A percentile compares a stretch with the other conserved stretches of the same genome.
Evolutionary conservation across 2,329 filamentous ascomycete species (phyloP).

Genomic region (Lojkania enalia): DNA sequence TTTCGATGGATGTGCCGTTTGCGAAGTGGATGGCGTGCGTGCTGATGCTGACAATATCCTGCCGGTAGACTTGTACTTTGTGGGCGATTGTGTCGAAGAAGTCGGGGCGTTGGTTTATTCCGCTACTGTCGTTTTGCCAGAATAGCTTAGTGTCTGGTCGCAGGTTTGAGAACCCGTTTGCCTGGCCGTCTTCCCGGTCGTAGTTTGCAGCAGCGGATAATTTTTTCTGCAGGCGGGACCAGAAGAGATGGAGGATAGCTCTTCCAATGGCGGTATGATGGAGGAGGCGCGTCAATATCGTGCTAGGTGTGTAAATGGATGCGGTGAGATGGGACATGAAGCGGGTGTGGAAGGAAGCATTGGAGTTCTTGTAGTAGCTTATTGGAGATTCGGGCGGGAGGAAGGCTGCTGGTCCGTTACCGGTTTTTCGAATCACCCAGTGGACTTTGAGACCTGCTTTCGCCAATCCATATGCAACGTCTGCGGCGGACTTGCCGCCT

Average conservation of each 20-base stretch:
- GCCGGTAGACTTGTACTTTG: constrained; percentile 26
- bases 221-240: constrained; percentile 15
- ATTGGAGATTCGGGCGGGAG: constrained; percentile 23
- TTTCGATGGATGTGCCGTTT: constrained; percentile 13
- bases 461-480: constrained; percentile 40
- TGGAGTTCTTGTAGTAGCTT: constrained; percentile 20
- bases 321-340: constrained; percentile 16
- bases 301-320: constrained; percentile 15
- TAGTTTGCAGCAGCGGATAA: constrained; percentile 16
- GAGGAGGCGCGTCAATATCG: constrained; percentile 17
- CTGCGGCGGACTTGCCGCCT: constrained; percentile 40
- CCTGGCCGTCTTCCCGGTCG: constrained; percentile 22
- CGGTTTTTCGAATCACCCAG: constrained; percentile 40
- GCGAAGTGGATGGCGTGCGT: constrained; percentile 12
- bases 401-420: constrained; percentile 36
- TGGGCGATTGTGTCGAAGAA: constrained; percentile 25
- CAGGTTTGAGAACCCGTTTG: constrained; percentile 23
- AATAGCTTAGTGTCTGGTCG: constrained; percentile 29
- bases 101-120: constrained; percentile 24
- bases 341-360: constrained; percentile 22
- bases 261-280: constrained; percentile 17
- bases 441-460: constrained; percentile 37
- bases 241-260: constrained; percentile 15
- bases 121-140: constrained; percentile 29
- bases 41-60: constrained; percentile 18